A percentile compares a stretch with the other conserved stretches of the same genome.
phyloP scores from a whole-genome alignment of 768 basidiomycete genomes.

The Mycena alexandri region DNA sequence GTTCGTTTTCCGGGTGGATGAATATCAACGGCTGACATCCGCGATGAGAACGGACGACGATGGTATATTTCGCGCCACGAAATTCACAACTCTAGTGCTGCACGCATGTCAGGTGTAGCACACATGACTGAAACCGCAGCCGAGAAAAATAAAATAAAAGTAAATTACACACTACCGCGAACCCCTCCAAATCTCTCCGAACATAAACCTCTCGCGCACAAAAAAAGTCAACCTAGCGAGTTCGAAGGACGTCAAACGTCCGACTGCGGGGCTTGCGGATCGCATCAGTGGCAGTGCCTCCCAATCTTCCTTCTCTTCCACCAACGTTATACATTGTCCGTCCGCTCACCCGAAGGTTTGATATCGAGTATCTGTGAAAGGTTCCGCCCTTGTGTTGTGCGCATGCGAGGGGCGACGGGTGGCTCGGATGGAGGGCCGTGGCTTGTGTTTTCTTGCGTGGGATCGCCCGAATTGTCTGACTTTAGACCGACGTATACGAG shows the following conservation, averaged over 20 bases:
- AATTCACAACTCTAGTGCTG: neutral
- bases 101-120: neutral
- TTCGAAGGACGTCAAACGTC: neutral
- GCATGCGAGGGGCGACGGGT: neutral
- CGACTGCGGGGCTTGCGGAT: no score
- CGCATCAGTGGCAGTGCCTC: no score
- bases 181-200: neutral
- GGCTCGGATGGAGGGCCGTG: neutral
- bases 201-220: no score
- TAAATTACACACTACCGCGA: neutral
- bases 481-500: no score
- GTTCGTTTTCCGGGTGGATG: neutral
- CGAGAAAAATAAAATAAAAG: neutral
- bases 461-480: no score
- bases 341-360: neutral
- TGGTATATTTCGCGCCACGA: neutral
- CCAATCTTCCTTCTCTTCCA: neutral
- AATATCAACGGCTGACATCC: neutral
- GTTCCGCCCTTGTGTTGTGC: neutral
- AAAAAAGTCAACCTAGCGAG: neutral
- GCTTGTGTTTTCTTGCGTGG: neutral
- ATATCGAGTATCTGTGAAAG: conserved; percentile 3
- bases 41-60: neutral
- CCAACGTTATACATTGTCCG: neutral
- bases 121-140: neutral